phyloP scores from a whole-genome alignment of 192 early-diverging fungal genomes.

The Gonapodya prolifera region DNA sequence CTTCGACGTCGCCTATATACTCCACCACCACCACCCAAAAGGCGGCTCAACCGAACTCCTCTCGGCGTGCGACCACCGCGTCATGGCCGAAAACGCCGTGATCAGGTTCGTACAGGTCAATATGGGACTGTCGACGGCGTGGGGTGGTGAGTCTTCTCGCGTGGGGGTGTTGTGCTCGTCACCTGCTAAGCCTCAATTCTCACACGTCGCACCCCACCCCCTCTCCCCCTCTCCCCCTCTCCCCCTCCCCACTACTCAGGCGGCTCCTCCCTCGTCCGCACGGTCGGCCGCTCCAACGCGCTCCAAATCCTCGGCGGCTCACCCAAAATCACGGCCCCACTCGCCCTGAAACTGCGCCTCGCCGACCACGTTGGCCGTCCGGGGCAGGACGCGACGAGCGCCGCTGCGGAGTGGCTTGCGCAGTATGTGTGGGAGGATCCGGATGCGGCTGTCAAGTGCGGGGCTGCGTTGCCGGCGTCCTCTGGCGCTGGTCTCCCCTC shows the following conservation, averaged over 20 bases:
- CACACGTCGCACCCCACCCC: too few relatives aligned
- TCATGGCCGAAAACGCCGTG: slow-evolving; percentile 20
- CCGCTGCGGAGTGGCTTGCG: background rate
- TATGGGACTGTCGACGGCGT: slow-evolving; percentile 48
- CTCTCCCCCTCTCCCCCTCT: too few relatives aligned
- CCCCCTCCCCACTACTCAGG: too few relatives aligned
- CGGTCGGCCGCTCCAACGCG: background rate
- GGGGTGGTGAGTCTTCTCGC: slow-evolving; percentile 33
- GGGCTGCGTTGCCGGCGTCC: background rate
- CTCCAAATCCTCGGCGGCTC: too few relatives aligned
- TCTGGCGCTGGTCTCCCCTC: too few relatives aligned
- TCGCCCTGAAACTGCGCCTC: too few relatives aligned
- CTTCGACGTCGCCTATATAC: too few relatives aligned
- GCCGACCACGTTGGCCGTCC: too few relatives aligned
- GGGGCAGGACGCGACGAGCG: too few relatives aligned
- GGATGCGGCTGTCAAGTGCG: background rate
- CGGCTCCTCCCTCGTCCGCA: background rate
- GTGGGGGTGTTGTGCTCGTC: background rate
- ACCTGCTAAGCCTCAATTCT: too few relatives aligned
- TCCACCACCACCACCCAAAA: too few relatives aligned
- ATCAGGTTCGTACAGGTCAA: slow-evolving; percentile 44
- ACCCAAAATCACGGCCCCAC: too few relatives aligned
- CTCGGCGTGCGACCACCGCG: slow-evolving; percentile 41
- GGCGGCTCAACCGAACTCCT: slow-evolving; percentile 53
- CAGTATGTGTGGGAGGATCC: background rate